These are phyloP conservation scores for Plectosphaerella sp. DNA, from an alignment of 2,329 filamentous ascomycete genomes.

Conservation along the genomic window DNA sequence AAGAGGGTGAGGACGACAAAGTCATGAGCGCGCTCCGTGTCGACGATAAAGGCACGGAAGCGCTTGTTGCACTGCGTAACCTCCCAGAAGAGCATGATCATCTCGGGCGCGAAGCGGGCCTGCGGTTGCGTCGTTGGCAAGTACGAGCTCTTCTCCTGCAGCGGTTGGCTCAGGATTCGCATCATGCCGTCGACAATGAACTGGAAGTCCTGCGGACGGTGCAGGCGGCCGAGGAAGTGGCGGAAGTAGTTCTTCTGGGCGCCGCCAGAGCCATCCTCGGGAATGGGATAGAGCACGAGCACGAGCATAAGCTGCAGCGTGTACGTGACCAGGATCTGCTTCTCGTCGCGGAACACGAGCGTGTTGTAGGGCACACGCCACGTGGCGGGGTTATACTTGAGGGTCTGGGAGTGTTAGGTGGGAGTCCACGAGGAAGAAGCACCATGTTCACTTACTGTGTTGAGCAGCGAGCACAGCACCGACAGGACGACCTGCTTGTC, in stretches of 20 bases:
- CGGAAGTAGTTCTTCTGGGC: conserved; percentile 88
- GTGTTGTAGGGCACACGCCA: conserved; percentile 96
- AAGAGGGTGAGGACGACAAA: conserved; percentile 88
- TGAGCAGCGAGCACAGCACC: conserved; percentile 85
- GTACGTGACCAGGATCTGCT: conserved; percentile 87
- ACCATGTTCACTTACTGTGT: conserved; percentile 63
- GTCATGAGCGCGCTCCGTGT: conserved; percentile 89
- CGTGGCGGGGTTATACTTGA: conserved; percentile 92
- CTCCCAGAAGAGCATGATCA: conserved; percentile 97
- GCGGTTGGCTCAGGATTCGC: conserved; percentile 84
- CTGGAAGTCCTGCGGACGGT: conserved; percentile 94
- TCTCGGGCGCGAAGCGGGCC: conserved; percentile 86
- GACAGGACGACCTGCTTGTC: conserved; percentile 92
- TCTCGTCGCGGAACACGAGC: conserved; percentile 84
- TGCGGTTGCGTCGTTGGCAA: conserved; percentile 78
- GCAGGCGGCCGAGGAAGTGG: conserved; percentile 84
- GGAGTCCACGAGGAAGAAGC: too few relatives aligned
- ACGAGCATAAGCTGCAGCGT: conserved; percentile 87
- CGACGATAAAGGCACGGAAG: conserved; percentile 94
- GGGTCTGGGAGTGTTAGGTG: conserved; percentile 50
- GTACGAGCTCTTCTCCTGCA: conserved; percentile 84
- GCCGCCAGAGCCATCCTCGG: conserved; percentile 62
- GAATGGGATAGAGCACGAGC: conserved; percentile 80
- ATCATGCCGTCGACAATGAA: conserved; percentile 96
- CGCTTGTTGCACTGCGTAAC: conserved; percentile 95